Conservation (phyloP, 1,139 yeast species). For the Candida tetrigidarum region DNA sequence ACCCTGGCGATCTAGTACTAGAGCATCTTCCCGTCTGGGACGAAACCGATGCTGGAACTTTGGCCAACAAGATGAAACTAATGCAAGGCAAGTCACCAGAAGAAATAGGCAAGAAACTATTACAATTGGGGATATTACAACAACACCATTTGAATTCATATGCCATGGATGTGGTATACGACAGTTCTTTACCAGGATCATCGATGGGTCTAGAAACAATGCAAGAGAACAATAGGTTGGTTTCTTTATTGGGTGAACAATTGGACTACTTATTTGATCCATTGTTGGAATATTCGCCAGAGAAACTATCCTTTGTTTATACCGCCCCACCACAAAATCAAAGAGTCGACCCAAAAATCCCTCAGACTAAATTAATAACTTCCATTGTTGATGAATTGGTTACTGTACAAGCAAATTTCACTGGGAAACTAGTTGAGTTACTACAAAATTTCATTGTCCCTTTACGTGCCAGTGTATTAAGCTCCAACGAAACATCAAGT, state of each 20-base stretch:
- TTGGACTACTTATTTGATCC: constrained; percentile 82
- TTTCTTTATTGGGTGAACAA: constrained; percentile 78
- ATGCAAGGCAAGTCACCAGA: constrained; percentile 51
- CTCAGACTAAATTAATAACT: constrained; percentile 25
- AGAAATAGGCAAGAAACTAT: constrained; percentile 57
- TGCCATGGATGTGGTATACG: constrained; percentile 76
- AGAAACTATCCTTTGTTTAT: constrained; percentile 73
- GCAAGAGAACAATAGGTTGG: constrained; percentile 77
- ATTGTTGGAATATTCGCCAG: constrained; percentile 88
- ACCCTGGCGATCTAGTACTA: constrained; percentile 24
- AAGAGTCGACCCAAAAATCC: constrained; percentile 9
- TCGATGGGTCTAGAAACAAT: constrained; percentile 19
- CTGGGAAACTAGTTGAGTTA: constrained; percentile 71
- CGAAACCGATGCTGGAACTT: constrained; percentile 78
- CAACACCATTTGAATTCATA: constrained; percentile 57
- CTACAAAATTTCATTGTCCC: constrained; percentile 82
- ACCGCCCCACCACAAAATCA: constrained; percentile 25
- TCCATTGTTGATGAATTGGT: constrained; percentile 70
- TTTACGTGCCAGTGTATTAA: constrained; percentile 68
- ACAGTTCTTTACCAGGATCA: constrained; percentile 50
- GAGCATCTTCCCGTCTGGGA: constrained; percentile 48
- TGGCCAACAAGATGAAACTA: constrained; percentile 65
- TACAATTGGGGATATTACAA: constrained; percentile 62
- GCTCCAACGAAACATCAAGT: constrained; percentile 36
- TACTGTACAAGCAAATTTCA: constrained; percentile 71